Percentiles rank a stretch among this genome's conserved stretches.
Conservation (phyloP, 2,329 filamentous ascomycete genomes). For the Pestalotiopsis sp. region DNA sequence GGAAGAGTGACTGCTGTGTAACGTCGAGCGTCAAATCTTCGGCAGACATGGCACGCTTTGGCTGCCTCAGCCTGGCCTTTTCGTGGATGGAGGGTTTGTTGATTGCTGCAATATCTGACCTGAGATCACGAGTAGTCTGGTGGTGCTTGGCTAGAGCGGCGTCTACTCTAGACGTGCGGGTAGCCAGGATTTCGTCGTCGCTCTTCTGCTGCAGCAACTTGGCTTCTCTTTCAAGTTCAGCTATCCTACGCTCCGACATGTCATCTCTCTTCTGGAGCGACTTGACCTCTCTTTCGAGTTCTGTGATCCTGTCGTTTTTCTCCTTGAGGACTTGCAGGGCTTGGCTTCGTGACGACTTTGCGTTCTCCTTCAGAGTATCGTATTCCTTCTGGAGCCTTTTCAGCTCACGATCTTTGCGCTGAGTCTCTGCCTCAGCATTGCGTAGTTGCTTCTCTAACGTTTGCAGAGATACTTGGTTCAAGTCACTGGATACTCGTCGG, state of each 20-base stretch:
- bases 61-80: conserved; percentile 17
- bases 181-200: conserved; percentile 17
- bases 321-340: conserved; percentile 57
- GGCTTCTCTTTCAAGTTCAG: conserved; percentile 57
- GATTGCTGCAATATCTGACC: conserved; percentile 27
- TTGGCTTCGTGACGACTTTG: conserved; percentile 56
- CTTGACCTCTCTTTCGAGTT: conserved; percentile 56
- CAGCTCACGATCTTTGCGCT: conserved; percentile 52
- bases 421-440: conserved; percentile 45
- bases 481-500: conserved; percentile 25
- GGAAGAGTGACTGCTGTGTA: conserved; percentile 26
- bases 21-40: conserved; percentile 30
- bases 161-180: conserved; percentile 16
- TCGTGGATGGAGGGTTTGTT: conserved; percentile 25
- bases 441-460: conserved; percentile 46
- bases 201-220: conserved; percentile 41
- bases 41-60: conserved; percentile 24
- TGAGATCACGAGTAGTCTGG: conserved; percentile 26
- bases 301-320: conserved; percentile 59
- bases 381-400: conserved; percentile 53
- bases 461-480: conserved; percentile 30
- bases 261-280: conserved; percentile 38
- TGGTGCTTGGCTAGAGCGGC: conserved; percentile 20
- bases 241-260: conserved; percentile 45
- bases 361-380: conserved; percentile 54